A percentile compares a stretch with the other conserved stretches of the same genome.
phyloP scores from a whole-genome alignment of 1,139 yeast species.

The Citeromyces hawaiiensis region DNA sequence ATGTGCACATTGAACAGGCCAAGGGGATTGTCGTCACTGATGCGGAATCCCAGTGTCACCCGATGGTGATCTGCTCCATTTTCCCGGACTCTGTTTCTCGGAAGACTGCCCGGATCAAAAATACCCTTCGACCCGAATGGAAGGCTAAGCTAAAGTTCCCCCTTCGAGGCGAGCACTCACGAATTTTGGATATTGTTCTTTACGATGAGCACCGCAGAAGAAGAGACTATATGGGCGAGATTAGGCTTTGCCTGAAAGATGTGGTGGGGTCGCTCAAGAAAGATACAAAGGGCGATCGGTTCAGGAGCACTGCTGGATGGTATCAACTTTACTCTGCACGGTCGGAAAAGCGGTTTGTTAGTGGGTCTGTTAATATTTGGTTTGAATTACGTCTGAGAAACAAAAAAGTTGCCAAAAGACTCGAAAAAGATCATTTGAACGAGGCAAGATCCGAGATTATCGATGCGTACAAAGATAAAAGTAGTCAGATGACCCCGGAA shows the following conservation, averaged over 20 bases:
- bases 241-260: conserved; percentile 30
- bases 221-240: conserved; percentile 43
- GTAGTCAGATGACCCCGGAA: conserved; percentile 9
- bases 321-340: conserved; percentile 33
- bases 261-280: conserved; percentile 19
- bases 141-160: conserved; percentile 24
- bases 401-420: conserved; percentile 7
- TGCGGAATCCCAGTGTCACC: conserved; percentile 7
- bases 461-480: conserved; percentile 5
- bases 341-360: conserved; percentile 32
- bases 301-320: conserved; percentile 28
- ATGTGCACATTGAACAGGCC: not conserved
- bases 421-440: not conserved
- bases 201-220: conserved; percentile 34
- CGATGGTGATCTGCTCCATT: conserved; percentile 9
- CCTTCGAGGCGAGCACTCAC: not conserved
- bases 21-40: not conserved
- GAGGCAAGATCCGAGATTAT: conserved; percentile 3
- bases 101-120: conserved; percentile 7
- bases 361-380: conserved; percentile 42
- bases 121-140: conserved; percentile 31
- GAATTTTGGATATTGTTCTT: conserved; percentile 13
- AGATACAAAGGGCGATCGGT: conserved; percentile 10
- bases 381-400: conserved; percentile 28
- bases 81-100: conserved; percentile 6